Conservation (phyloP, 1,139 yeast species). For the Diutina neorugosa region DNA sequence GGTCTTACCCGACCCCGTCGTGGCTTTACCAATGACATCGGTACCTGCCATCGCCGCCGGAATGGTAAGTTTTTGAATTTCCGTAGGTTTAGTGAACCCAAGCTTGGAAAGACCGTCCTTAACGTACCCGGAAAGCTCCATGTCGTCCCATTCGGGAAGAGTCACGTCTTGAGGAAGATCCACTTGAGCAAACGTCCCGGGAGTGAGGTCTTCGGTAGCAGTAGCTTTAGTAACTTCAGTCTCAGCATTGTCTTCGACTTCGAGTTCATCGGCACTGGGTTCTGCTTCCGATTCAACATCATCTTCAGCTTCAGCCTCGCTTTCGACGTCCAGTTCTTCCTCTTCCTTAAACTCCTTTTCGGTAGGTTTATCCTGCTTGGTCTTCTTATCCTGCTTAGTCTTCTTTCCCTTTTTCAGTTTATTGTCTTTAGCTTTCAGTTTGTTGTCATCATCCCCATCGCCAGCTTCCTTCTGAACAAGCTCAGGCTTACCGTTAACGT, state of each 20-base stretch:
- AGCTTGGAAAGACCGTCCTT: conserved; percentile 41
- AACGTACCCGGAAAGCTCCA: neutral
- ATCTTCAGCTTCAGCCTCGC: neutral
- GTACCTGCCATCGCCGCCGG: conserved; percentile 62
- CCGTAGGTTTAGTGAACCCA: conserved; percentile 66
- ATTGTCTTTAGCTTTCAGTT: conserved; percentile 7
- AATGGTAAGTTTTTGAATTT: conserved; percentile 67
- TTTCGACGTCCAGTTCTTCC: conserved; percentile 7
- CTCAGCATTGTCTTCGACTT: neutral
- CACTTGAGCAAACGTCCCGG: neutral
- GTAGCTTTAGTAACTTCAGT: conserved; percentile 8
- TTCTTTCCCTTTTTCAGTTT: conserved; percentile 8
- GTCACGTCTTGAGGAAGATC: neutral
- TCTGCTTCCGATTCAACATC: neutral
- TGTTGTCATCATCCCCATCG: conserved; percentile 17
- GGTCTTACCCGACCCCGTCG: conserved; percentile 97
- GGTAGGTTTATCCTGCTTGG: no score
- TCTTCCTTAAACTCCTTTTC: no score
- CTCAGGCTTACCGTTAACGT: conserved; percentile 51
- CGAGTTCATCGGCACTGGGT: neutral
- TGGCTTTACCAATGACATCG: conserved; percentile 90
- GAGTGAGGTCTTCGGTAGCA: conserved; percentile 8
- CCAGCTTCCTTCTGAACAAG: conserved; percentile 33
- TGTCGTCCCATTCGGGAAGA: neutral
- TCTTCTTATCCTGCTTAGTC: no score